Evolutionary conservation across 768 basidiomycete species (phyloP).

Genomic region (Floccularia luteovirens): DNA sequence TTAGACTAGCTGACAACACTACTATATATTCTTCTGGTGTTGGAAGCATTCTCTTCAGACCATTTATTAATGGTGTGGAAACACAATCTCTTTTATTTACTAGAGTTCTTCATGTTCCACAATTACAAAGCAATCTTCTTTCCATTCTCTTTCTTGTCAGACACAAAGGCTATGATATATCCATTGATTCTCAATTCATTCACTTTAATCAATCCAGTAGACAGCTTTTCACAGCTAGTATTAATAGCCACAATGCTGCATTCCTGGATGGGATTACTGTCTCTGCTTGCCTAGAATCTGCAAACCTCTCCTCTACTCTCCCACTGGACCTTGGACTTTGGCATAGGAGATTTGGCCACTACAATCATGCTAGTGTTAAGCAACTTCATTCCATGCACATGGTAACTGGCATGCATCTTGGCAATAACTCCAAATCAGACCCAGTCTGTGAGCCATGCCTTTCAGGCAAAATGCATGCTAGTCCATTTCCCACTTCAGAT

Average conservation of each 20-base stretch:
- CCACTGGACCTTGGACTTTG: background rate
- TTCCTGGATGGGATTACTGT: background rate
- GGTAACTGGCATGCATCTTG: no score
- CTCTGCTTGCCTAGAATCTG: background rate
- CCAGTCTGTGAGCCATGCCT: no score
- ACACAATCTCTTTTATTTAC: background rate
- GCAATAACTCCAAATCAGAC: no score
- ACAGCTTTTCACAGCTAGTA: no score
- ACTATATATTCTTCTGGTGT: background rate
- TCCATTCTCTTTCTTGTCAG: background rate
- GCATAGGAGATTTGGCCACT: background rate
- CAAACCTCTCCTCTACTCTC: background rate
- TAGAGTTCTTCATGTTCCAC: background rate
- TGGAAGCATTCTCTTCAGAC: background rate
- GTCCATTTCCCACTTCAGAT: no score
- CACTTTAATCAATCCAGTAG: background rate
- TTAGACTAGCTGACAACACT: background rate
- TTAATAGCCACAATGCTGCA: background rate
- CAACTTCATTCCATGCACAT: no score
- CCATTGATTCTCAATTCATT: background rate
- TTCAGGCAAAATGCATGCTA: no score
- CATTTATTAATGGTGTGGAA: background rate
- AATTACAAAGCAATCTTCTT: background rate
- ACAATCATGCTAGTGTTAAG: background rate
- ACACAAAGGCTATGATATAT: background rate